These are phyloP conservation scores for Candida mesenterica DNA, from an alignment of 1,139 yeast species.

Conservation along the genomic window DNA sequence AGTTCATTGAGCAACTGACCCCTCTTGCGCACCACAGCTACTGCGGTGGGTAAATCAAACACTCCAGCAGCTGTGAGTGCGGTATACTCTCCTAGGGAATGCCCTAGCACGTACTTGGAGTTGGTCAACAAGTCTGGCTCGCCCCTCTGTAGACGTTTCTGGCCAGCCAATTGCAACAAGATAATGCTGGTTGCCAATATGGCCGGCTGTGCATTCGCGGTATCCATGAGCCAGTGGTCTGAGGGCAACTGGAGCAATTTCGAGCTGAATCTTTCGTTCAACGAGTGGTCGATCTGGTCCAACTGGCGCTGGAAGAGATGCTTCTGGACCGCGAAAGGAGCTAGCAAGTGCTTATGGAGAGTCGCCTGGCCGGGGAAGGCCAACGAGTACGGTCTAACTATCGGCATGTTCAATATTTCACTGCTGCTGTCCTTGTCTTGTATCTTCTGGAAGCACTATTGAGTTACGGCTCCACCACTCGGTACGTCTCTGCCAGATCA, in stretches of 20 bases:
- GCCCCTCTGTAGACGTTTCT: background rate
- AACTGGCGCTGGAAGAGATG: conserved; percentile 19
- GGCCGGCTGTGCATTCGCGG: conserved; percentile 64
- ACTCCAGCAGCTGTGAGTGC: conserved; percentile 46
- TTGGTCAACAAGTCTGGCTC: background rate
- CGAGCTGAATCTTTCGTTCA: conserved; percentile 48
- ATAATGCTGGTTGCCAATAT: conserved; percentile 49
- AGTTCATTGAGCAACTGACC: conserved; percentile 50
- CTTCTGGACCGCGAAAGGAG: conserved; percentile 24
- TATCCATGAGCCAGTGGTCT: conserved; percentile 24
- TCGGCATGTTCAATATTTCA: too few relatives aligned
- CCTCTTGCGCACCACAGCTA: conserved; percentile 49
- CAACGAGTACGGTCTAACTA: conserved; percentile 24
- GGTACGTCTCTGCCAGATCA: too few relatives aligned
- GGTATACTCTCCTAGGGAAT: conserved; percentile 59
- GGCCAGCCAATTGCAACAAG: conserved; percentile 14
- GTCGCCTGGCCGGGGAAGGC: conserved; percentile 48
- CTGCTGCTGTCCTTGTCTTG: too few relatives aligned
- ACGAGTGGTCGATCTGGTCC: conserved; percentile 60
- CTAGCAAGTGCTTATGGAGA: conserved; percentile 27
- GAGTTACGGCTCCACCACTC: too few relatives aligned
- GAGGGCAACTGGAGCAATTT: conserved; percentile 15
- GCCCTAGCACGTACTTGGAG: conserved; percentile 43
- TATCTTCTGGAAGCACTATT: too few relatives aligned
- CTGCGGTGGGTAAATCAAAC: conserved; percentile 39